Percentiles rank a stretch among this genome's conserved stretches.
phyloP scores from a whole-genome alignment of 2,329 filamentous ascomycete species.

The Diaporthe sp. region DNA sequence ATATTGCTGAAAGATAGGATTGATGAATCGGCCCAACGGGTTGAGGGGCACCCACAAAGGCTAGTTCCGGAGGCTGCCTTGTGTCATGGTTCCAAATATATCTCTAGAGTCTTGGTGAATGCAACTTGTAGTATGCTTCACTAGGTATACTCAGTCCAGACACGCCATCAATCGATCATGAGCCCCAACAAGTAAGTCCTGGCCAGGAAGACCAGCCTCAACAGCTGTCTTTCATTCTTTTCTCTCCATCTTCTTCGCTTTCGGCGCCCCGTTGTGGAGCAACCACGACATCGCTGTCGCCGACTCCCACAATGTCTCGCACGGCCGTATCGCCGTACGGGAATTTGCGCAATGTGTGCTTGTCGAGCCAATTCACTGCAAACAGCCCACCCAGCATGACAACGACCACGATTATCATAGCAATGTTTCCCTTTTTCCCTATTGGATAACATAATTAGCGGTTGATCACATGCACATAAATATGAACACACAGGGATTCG shows the following conservation, averaged over 20 bases:
- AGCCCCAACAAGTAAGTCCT: neutral
- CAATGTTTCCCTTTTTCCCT: conserved; percentile 29
- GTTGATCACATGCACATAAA: neutral
- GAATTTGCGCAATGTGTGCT: conserved; percentile 12
- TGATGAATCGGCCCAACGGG: neutral
- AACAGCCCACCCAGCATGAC: conserved; percentile 14
- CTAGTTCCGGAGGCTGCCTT: neutral
- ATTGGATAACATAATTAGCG: neutral
- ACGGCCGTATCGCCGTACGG: conserved; percentile 24
- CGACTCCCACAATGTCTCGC: conserved; percentile 14
- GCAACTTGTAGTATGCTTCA: neutral
- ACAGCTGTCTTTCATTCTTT: neutral
- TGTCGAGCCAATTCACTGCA: conserved; percentile 17
- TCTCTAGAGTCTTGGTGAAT: too few relatives aligned
- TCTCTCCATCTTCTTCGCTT: neutral
- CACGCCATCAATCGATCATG: neutral
- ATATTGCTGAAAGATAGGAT: neutral
- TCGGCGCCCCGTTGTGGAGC: neutral
- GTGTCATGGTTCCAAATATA: neutral
- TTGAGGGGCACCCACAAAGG: neutral
- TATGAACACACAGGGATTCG: neutral
- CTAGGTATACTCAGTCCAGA: neutral
- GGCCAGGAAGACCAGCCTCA: neutral
- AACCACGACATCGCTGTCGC: conserved; percentile 13
- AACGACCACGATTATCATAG: conserved; percentile 13